Evolutionary conservation across 164 flowering plant species (phyloP).

Genomic region (Aristolochia fimbriata): DNA sequence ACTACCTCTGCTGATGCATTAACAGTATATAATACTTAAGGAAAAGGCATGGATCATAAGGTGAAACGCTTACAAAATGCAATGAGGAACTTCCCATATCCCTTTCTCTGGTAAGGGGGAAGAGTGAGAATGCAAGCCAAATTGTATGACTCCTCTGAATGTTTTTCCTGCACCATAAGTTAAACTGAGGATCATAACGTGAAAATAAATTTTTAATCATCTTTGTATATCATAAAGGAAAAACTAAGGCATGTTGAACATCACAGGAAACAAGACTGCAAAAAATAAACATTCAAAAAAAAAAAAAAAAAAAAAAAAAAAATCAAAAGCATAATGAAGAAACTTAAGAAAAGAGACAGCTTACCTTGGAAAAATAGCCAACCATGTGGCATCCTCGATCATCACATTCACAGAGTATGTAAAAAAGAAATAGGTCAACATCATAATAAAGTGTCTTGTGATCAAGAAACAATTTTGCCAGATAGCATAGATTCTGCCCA

Average conservation of each 20-base stretch:
- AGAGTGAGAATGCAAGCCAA: conserved; percentile 96
- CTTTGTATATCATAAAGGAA: background rate
- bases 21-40: background rate
- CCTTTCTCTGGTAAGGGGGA: conserved; percentile 98
- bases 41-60: background rate
- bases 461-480: conserved; percentile 94
- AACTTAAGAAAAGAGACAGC: background rate
- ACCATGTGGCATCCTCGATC: conserved; percentile 99
- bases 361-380: conserved; percentile 98
- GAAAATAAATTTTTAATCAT: background rate
- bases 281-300: too few species aligned
- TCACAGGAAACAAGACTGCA: too few species aligned
- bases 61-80: conserved; percentile 74
- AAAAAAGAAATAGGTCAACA: conserved; percentile 89
- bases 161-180: conserved; percentile 69
- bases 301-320: too few species aligned
- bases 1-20: background rate
- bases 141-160: conserved; percentile 94
- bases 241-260: background rate
- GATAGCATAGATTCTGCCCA: conserved; percentile 90
- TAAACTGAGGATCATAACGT: background rate
- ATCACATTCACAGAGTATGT: conserved; percentile 94
- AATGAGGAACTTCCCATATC: conserved; percentile 94
- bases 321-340: too few species aligned
- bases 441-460: conserved; percentile 99